A percentile compares a stretch with the other conserved stretches of the same genome.
Conservation (phyloP, 306 rosid species). For the Nissolia schottii region DNA sequence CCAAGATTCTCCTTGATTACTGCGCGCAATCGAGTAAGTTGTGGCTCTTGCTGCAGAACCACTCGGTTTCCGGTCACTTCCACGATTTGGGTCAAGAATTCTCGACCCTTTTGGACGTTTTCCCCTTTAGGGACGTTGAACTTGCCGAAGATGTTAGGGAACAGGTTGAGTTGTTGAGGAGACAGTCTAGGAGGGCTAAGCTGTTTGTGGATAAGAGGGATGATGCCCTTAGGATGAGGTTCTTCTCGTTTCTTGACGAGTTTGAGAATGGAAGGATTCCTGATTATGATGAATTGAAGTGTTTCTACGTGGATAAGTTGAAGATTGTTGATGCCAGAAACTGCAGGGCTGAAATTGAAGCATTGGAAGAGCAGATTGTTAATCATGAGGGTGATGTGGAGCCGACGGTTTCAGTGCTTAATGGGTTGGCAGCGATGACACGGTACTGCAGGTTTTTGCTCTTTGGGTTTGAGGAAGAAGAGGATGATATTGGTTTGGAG, state of each 20-base stretch:
- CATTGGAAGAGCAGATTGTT: constrained; percentile 82
- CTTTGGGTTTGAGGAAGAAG: constrained; percentile 75
- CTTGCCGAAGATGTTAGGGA: constrained; percentile 62
- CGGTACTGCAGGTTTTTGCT: constrained; percentile 69
- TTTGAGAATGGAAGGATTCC: constrained; percentile 59
- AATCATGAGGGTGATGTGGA: constrained; percentile 77
- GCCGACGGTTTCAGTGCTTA: constrained; percentile 61
- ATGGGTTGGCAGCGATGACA: constrained; percentile 68
- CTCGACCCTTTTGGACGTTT: constrained; percentile 78
- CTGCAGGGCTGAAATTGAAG: constrained; percentile 64
- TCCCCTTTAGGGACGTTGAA: constrained; percentile 52
- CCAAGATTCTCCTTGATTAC: constrained; percentile 73
- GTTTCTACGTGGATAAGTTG: constrained; percentile 48
- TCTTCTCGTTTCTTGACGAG: constrained; percentile 45
- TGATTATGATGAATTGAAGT: constrained; percentile 34
- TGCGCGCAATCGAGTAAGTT: constrained; percentile 71
- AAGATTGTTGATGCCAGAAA: constrained; percentile 48
- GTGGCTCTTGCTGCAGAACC: constrained; percentile 81
- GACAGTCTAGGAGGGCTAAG: constrained; percentile 45
- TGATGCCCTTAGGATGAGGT: constrained; percentile 41
- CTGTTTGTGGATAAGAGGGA: constrained; percentile 51
- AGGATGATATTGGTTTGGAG: constrained; percentile 48
- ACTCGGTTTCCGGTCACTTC: constrained; percentile 73
- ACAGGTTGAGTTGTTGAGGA: constrained; percentile 59
- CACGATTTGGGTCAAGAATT: constrained; percentile 74